phyloP scores from a whole-genome alignment of 179 eudicot species.

The Nepenthes alata region DNA sequence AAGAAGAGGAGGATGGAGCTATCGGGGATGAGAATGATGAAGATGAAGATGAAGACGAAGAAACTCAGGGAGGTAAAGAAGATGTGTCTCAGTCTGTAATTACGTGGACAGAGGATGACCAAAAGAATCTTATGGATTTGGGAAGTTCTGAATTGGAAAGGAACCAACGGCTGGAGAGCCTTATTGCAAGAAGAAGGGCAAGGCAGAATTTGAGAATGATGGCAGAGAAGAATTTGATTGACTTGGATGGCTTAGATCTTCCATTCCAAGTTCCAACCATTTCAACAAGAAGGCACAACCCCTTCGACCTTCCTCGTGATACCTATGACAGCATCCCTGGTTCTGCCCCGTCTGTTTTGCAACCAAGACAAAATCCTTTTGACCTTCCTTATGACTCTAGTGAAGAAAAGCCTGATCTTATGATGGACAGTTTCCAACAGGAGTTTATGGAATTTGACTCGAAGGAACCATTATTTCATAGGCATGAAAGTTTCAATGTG shows the following conservation, averaged over 20 bases:
- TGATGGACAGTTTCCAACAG: slow-evolving; percentile 53
- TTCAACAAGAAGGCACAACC: slow-evolving; percentile 51
- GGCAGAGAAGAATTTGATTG: slow-evolving; percentile 60
- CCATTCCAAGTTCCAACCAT: slow-evolving; percentile 52
- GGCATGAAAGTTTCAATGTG: slow-evolving; percentile 70
- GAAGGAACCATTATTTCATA: slow-evolving; percentile 51
- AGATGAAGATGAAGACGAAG: slow-evolving; percentile 43
- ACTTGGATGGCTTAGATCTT: slow-evolving; percentile 56
- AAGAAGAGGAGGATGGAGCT: slow-evolving; percentile 31
- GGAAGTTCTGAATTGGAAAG: slow-evolving; percentile 81
- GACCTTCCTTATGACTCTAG: slow-evolving; percentile 87
- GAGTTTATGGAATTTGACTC: slow-evolving; percentile 41
- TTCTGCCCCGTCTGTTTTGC: slow-evolving; percentile 65
- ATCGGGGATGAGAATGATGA: slow-evolving; percentile 20
- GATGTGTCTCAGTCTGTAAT: slow-evolving; percentile 42
- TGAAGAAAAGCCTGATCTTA: slow-evolving; percentile 82
- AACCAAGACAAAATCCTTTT: slow-evolving; percentile 52
- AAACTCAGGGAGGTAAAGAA: slow-evolving; percentile 26
- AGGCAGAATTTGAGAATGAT: slow-evolving; percentile 30
- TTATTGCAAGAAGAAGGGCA: slow-evolving; percentile 70
- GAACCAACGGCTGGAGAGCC: slow-evolving; percentile 76
- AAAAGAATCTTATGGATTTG: slow-evolving; percentile 90
- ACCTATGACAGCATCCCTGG: slow-evolving; percentile 59
- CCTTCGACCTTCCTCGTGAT: slow-evolving; percentile 57
- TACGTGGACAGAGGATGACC: slow-evolving; percentile 85